Percentiles rank a stretch among this genome's conserved stretches.
Conservation (phyloP, 306 rosid genomes). For the Quercus gilva region DNA sequence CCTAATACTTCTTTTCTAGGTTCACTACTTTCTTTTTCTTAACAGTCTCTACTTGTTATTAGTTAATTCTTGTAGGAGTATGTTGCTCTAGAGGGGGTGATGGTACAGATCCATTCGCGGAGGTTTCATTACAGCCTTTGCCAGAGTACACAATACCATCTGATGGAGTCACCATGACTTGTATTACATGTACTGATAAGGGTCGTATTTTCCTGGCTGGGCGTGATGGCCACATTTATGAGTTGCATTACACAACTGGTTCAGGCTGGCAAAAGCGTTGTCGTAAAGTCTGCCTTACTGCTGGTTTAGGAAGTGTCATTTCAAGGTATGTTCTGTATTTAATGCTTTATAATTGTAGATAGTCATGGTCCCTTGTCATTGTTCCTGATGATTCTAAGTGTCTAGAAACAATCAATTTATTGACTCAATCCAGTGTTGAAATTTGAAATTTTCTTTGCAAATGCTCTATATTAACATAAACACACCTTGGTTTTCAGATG, state of each 20-base stretch:
- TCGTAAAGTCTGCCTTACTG: slow-evolving; percentile 82
- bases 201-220: slow-evolving; percentile 96
- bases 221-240: slow-evolving; percentile 95
- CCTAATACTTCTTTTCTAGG: slow-evolving; percentile 11
- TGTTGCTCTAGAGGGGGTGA: slow-evolving; percentile 88
- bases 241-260: slow-evolving; percentile 79
- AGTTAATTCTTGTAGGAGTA: slow-evolving; percentile 89
- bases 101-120: slow-evolving; percentile 84
- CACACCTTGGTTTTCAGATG: slow-evolving; percentile 63
- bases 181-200: slow-evolving; percentile 78
- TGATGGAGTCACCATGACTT: slow-evolving; percentile 95
- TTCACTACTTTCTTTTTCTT: slow-evolving; percentile 27
- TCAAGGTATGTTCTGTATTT: slow-evolving; percentile 63
- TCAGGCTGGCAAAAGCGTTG: slow-evolving; percentile 97
- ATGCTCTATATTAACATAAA: slow-evolving; percentile 19
- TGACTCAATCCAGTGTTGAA: neutral
- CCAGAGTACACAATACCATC: slow-evolving; percentile 85
- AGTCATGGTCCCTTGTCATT: neutral
- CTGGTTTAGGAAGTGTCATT: slow-evolving; percentile 90
- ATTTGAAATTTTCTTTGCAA: slow-evolving; percentile 7
- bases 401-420: neutral
- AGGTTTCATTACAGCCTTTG: slow-evolving; percentile 88
- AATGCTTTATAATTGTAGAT: slow-evolving; percentile 6
- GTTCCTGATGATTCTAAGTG: neutral
- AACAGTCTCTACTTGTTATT: slow-evolving; percentile 37